phyloP scores from a whole-genome alignment of 768 basidiomycete genomes.

The Tylopilus sp. region DNA sequence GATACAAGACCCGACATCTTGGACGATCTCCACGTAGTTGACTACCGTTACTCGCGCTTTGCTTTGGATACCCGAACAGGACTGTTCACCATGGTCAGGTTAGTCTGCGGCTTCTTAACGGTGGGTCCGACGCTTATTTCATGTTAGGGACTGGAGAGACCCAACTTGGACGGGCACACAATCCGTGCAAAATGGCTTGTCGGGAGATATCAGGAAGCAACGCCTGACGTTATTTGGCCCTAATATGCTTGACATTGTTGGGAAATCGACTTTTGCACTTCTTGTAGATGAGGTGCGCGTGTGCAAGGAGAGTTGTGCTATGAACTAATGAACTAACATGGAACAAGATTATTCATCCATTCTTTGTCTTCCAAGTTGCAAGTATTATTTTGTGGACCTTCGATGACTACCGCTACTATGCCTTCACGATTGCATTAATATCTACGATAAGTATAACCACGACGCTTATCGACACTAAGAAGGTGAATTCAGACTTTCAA shows the following conservation, averaged over 20 bases:
- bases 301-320: not conserved
- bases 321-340: constrained; percentile 1
- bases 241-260: constrained; percentile 89
- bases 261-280: constrained; percentile 72
- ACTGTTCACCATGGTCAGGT: constrained; percentile 81
- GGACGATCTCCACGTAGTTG: constrained; percentile 61
- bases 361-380: constrained; percentile 97
- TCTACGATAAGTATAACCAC: constrained; percentile 78
- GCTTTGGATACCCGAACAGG: constrained; percentile 82
- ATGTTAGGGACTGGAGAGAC: constrained; percentile 85
- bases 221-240: constrained; percentile 72
- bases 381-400: constrained; percentile 92
- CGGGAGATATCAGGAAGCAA: constrained; percentile 52
- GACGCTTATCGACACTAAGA: constrained; percentile 89
- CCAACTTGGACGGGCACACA: constrained; percentile 61
- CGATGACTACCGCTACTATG: constrained; percentile 96
- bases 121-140: constrained; percentile 1
- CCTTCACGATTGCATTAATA: constrained; percentile 93
- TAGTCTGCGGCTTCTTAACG: constrained; percentile 8
- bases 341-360: constrained; percentile 85
- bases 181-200: constrained; percentile 64
- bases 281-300: constrained; percentile 81
- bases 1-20: constrained; percentile 38
- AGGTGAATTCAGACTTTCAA: constrained; percentile 44
- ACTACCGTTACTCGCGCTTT: constrained; percentile 92